These are phyloP conservation scores for Stagonosporopsis cucurbitacearum DNA, from an alignment of 2,329 filamentous ascomycete genomes.

Conservation along the genomic window DNA sequence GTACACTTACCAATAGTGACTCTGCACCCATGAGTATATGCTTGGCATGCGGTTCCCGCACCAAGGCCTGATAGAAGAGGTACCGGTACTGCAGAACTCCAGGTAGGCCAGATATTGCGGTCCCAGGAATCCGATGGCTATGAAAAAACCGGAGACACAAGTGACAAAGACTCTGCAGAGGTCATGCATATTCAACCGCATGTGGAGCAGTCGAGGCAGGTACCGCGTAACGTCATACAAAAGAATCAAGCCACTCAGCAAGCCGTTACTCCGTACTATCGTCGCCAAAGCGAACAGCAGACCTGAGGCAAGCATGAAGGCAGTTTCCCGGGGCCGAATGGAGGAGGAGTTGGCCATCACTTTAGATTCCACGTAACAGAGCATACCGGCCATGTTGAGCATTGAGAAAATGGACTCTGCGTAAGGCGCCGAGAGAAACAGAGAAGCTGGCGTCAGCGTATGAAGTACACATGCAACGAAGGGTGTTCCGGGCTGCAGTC, in stretches of 20 bases:
- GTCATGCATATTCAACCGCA: constrained; percentile 45
- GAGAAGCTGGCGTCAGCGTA: constrained; percentile 82
- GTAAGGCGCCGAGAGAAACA: constrained; percentile 89
- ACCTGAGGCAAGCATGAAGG: constrained; percentile 67
- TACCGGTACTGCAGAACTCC: constrained; percentile 59
- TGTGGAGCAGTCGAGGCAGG: constrained; percentile 49
- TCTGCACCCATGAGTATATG: constrained; percentile 90
- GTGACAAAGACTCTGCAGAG: constrained; percentile 64
- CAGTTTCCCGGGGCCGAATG: constrained; percentile 33
- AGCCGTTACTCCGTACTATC: constrained; percentile 81
- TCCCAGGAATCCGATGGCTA: constrained; percentile 70
- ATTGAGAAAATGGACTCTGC: constrained; percentile 80
- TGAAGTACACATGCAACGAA: constrained; percentile 77
- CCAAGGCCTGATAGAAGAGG: constrained; percentile 66
- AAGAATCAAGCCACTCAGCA: constrained; percentile 81
- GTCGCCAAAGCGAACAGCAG: constrained; percentile 74
- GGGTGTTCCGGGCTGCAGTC: constrained; percentile 56
- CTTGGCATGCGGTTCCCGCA: constrained; percentile 76
- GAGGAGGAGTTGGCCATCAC: constrained; percentile 27
- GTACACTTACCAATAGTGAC: constrained; percentile 78
- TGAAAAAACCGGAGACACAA: constrained; percentile 69
- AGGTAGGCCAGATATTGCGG: constrained; percentile 80
- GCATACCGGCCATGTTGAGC: constrained; percentile 75
- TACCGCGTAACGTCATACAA: constrained; percentile 55
- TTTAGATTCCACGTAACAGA: constrained; percentile 66